Evolutionary conservation across 202 grass and related monocot genomes (phyloP).

Genomic region (Cymbopogon flexuosus): DNA sequence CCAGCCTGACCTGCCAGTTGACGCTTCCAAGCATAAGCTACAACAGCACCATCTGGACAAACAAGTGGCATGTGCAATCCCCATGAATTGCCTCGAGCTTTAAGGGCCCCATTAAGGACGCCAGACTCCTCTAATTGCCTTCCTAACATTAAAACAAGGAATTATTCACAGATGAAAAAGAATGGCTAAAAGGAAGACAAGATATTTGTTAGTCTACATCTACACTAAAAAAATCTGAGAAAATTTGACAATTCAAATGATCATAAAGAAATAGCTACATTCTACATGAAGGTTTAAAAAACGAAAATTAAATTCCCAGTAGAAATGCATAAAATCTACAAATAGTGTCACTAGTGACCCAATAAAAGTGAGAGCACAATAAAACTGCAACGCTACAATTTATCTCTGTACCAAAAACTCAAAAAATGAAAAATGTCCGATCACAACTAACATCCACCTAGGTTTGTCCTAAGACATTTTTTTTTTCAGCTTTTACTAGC

Average conservation of each 20-base stretch:
- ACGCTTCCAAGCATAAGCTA: constrained; percentile 98
- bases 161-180: constrained; percentile 9
- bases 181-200: constrained; percentile 13
- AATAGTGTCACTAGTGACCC: neutral
- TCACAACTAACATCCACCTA: neutral
- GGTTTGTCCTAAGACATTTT: neutral
- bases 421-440: neutral
- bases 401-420: neutral
- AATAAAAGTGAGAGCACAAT: neutral
- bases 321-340: neutral
- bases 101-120: constrained; percentile 71
- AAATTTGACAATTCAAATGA: neutral
- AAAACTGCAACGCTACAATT: constrained; percentile 8
- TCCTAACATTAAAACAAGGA: constrained; percentile 45
- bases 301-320: neutral
- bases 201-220: constrained; percentile 4
- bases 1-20: constrained; percentile 98
- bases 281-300: neutral
- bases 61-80: constrained; percentile 99
- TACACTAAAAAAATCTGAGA: neutral
- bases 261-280: neutral
- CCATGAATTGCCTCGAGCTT: constrained; percentile 90
- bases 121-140: constrained; percentile 89
- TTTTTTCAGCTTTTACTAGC: neutral
- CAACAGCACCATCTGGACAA: constrained; percentile 95